Conservation (phyloP, 73 alveolate genomes). For the Urostyla sp. region DNA sequence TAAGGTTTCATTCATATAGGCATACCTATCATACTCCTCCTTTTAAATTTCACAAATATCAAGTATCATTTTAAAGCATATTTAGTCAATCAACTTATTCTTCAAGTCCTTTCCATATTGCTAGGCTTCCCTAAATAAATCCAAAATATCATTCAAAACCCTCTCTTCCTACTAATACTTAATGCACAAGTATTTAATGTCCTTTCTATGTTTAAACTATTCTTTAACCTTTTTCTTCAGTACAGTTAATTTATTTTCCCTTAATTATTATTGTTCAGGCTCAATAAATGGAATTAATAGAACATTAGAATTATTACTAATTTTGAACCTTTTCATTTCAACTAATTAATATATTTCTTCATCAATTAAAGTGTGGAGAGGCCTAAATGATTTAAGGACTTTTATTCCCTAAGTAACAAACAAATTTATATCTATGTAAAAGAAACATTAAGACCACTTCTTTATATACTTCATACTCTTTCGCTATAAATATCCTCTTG, state of each 20-base stretch:
- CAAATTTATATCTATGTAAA: constrained; percentile 7
- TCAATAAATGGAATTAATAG: constrained; percentile 25
- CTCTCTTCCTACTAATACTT: constrained; percentile 11
- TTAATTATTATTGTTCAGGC: too few species aligned
- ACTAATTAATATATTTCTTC: constrained; percentile 7
- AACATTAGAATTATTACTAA: neutral
- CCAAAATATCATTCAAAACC: constrained; percentile 14
- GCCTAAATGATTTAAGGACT: constrained; percentile 22
- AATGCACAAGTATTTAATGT: constrained; percentile 7
- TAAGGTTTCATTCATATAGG: neutral
- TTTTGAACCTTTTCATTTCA: constrained; percentile 11
- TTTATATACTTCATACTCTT: constrained; percentile 20
- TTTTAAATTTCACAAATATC: constrained; percentile 24
- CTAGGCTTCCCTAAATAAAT: constrained; percentile 22
- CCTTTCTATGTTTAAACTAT: neutral
- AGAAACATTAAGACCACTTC: constrained; percentile 38
- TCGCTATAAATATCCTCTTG: constrained; percentile 23
- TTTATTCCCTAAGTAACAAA: neutral
- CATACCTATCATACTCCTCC: neutral
- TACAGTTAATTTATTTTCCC: neutral
- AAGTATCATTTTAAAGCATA: constrained; percentile 27
- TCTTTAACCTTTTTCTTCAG: neutral
- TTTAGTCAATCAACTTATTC: constrained; percentile 1
- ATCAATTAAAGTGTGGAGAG: constrained; percentile 6
- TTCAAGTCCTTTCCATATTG: constrained; percentile 13